Percentiles rank a stretch among this genome's conserved stretches.
Evolutionary conservation across 805 yeast genomes (phyloP).

Genomic region (Candida pseudofarinosa): DNA sequence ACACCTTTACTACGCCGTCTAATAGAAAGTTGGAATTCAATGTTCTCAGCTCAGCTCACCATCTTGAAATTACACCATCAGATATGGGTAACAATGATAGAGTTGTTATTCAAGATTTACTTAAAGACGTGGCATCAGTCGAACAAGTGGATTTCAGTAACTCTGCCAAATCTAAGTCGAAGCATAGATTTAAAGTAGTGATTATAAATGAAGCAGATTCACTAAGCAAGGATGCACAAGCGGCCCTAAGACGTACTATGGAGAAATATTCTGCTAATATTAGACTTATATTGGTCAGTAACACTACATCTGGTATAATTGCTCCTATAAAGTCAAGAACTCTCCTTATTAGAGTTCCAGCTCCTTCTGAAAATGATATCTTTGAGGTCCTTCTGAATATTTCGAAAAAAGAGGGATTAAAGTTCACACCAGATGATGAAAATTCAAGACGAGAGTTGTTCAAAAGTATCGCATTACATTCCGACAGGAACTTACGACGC

Average conservation of each 20-base stretch:
- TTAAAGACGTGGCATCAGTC: conserved; percentile 92
- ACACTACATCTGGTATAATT: conserved; percentile 86
- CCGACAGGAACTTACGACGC: conserved; percentile 72
- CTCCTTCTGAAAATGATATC: conserved; percentile 68
- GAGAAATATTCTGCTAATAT: conserved; percentile 88
- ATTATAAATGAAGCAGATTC: conserved; percentile 90
- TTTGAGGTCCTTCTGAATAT: conserved; percentile 50
- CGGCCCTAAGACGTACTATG: conserved; percentile 93
- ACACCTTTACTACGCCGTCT: conserved; percentile 70
- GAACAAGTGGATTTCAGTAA: conserved; percentile 83
- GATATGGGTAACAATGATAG: conserved; percentile 97
- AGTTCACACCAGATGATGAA: conserved; percentile 38
- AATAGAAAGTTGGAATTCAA: conserved; percentile 84
- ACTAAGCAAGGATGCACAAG: conserved; percentile 88
- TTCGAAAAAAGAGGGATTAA: conserved; percentile 51
- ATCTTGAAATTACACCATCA: conserved; percentile 91
- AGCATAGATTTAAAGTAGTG: conserved; percentile 69
- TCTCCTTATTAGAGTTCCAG: conserved; percentile 77
- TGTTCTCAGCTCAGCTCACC: conserved; percentile 87
- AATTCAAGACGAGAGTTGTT: conserved; percentile 33
- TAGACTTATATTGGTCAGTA: conserved; percentile 79
- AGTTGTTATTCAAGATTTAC: conserved; percentile 87
- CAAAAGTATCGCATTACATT: conserved; percentile 47
- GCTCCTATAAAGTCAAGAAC: conserved; percentile 95
- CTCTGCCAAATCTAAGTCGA: conserved; percentile 37